These are phyloP conservation scores for Phoenix roebelenii DNA, from an alignment of 176 grass and related monocot species.

Conservation along the genomic window DNA sequence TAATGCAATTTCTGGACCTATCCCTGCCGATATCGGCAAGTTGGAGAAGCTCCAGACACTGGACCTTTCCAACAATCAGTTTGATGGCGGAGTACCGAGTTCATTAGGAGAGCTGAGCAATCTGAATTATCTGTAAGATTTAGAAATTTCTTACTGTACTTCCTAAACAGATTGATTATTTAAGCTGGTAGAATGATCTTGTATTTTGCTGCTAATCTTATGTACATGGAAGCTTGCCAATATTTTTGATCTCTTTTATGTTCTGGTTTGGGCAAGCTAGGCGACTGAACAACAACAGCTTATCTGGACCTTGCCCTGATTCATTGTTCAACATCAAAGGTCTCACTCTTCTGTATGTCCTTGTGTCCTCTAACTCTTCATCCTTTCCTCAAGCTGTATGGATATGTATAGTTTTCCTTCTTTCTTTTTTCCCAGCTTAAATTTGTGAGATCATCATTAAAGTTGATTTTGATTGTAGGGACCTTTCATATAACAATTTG, in stretches of 20 bases:
- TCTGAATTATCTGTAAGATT: conserved; percentile 52
- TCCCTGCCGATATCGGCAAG: conserved; percentile 45
- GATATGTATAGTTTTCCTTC: neutral
- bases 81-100: conserved; percentile 49
- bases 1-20: conserved; percentile 52
- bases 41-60: conserved; percentile 40
- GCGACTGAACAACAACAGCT: conserved; percentile 69
- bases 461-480: conserved; percentile 26
- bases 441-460: neutral
- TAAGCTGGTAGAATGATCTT: no score
- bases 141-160: neutral
- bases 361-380: neutral
- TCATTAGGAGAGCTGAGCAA: conserved; percentile 26
- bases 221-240: no score
- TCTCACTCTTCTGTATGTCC: conserved; percentile 40
- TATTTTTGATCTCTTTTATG: no score
- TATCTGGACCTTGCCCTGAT: conserved; percentile 59
- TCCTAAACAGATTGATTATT: no score
- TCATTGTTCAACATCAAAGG: conserved; percentile 33
- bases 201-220: no score
- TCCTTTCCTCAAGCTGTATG: no score
- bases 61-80: conserved; percentile 61
- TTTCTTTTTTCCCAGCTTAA: conserved; percentile 5
- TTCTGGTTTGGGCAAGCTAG: conserved; percentile 12
- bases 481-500: conserved; percentile 79